phyloP scores from a whole-genome alignment of 768 basidiomycete genomes.

The Suillus weaverae region DNA sequence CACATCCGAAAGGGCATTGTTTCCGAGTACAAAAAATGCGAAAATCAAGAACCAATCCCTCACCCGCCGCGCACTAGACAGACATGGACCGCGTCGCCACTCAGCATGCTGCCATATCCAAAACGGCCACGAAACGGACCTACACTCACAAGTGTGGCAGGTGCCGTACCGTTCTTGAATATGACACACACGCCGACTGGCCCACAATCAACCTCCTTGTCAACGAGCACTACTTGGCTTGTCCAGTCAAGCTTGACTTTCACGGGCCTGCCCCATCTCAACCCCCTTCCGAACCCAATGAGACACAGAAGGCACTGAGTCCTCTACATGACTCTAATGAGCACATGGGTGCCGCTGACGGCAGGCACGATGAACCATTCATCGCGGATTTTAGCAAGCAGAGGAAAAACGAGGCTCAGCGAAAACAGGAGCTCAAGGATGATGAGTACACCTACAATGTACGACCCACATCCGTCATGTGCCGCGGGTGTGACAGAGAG shows the following conservation, averaged over 20 bases:
- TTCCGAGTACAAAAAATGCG: slow-evolving; percentile 1
- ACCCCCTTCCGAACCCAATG: background rate
- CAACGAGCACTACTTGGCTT: slow-evolving; percentile 28
- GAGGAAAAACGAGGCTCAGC: slow-evolving; percentile 27
- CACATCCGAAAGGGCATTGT: background rate
- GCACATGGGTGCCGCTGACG: background rate
- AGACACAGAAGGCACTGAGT: background rate
- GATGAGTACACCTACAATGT: slow-evolving; percentile 28
- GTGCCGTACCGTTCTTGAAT: slow-evolving; percentile 27
- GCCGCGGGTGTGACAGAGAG: slow-evolving; percentile 27
- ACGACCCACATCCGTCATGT: slow-evolving; percentile 28
- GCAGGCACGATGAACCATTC: background rate
- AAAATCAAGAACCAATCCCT: background rate
- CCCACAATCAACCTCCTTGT: slow-evolving; percentile 26
- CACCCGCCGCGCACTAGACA: slow-evolving; percentile 12
- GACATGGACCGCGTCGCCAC: slow-evolving; percentile 12
- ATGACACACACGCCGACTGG: slow-evolving; percentile 28
- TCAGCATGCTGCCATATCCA: background rate
- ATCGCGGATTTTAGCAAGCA: slow-evolving; percentile 26
- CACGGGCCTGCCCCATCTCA: background rate
- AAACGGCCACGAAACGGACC: background rate
- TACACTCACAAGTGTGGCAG: slow-evolving; percentile 20
- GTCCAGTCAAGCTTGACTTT: slow-evolving; percentile 13
- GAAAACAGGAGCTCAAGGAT: slow-evolving; percentile 28
- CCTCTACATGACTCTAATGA: background rate